phyloP scores from a whole-genome alignment of 805 yeast species.

The Ogataea philodendri region DNA sequence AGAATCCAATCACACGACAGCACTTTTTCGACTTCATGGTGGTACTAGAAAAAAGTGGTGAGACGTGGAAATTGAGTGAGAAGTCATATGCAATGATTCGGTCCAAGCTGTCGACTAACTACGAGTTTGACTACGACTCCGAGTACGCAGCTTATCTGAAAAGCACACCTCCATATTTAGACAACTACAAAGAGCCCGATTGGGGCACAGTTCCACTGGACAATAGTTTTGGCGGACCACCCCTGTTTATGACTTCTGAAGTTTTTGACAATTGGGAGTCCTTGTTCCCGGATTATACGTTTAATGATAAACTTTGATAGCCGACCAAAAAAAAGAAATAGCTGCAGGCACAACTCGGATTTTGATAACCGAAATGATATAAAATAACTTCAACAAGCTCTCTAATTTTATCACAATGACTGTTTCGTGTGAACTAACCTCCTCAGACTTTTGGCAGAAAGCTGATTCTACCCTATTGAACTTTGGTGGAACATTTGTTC shows the following conservation, averaged over 20 bases:
- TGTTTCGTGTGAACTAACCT: neutral
- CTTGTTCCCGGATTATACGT: constrained; percentile 40
- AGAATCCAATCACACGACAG: constrained; percentile 30
- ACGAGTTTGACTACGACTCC: constrained; percentile 18
- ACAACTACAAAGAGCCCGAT: neutral
- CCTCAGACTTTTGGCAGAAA: constrained; percentile 15
- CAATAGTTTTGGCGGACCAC: constrained; percentile 50
- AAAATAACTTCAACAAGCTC: neutral
- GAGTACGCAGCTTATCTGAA: constrained; percentile 4
- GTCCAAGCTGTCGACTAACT: constrained; percentile 28
- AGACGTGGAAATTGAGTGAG: constrained; percentile 48
- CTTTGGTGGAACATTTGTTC: constrained; percentile 23
- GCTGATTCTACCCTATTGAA: constrained; percentile 17
- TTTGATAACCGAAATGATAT: constrained; percentile 2
- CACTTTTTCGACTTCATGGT: constrained; percentile 40
- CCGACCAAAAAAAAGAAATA: neutral
- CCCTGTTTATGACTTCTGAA: constrained; percentile 50
- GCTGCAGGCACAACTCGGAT: neutral
- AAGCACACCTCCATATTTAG: neutral
- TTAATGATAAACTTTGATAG: constrained; percentile 19
- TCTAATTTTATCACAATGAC: constrained; percentile 1
- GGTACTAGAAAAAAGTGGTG: constrained; percentile 41
- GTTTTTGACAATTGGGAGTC: constrained; percentile 49
- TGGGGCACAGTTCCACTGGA: constrained; percentile 12
- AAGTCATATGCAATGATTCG: constrained; percentile 43